Conservation (phyloP, 352 stramenopile species). For the Pythium diclinum region DNA sequence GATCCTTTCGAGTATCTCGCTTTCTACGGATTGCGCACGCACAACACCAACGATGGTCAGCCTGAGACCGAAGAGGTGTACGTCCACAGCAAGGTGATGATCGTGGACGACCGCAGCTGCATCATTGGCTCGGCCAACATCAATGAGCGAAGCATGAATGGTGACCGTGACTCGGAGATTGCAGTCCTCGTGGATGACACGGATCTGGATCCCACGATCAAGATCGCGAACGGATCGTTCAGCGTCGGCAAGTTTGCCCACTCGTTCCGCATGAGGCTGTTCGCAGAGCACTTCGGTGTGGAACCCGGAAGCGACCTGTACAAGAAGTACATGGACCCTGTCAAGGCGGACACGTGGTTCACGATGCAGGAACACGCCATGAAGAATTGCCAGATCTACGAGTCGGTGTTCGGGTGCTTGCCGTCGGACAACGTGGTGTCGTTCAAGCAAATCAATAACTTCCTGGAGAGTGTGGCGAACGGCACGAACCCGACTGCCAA, state of each 20-base stretch:
- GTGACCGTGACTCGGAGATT: conserved; percentile 85
- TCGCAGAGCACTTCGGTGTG: conserved; percentile 82
- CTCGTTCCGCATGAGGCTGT: conserved; percentile 86
- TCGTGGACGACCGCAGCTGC: conserved; percentile 72
- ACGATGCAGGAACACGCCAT: conserved; percentile 84
- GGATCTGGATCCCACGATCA: conserved; percentile 55
- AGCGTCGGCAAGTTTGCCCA: conserved; percentile 79
- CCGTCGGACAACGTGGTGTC: conserved; percentile 68
- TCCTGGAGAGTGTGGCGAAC: conserved; percentile 31
- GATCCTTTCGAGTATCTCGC: conserved; percentile 88
- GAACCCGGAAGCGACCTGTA: conserved; percentile 44
- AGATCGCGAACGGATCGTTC: conserved; percentile 40
- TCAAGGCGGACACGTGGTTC: conserved; percentile 67
- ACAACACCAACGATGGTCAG: conserved; percentile 37
- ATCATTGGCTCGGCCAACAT: conserved; percentile 88
- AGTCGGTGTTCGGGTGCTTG: conserved; percentile 77
- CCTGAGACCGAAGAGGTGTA: conserved; percentile 79
- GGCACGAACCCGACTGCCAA: neutral
- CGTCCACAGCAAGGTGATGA: conserved; percentile 91
- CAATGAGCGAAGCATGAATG: conserved; percentile 86
- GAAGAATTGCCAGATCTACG: conserved; percentile 80
- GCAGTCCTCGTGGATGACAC: conserved; percentile 82
- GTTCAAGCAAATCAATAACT: conserved; percentile 68
- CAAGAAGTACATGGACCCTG: conserved; percentile 58
- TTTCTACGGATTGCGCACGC: conserved; percentile 78